Base-by-base conservation (phyloP, 2,329 filamentous ascomycete species). In the Elsinoe australis region DNA sequence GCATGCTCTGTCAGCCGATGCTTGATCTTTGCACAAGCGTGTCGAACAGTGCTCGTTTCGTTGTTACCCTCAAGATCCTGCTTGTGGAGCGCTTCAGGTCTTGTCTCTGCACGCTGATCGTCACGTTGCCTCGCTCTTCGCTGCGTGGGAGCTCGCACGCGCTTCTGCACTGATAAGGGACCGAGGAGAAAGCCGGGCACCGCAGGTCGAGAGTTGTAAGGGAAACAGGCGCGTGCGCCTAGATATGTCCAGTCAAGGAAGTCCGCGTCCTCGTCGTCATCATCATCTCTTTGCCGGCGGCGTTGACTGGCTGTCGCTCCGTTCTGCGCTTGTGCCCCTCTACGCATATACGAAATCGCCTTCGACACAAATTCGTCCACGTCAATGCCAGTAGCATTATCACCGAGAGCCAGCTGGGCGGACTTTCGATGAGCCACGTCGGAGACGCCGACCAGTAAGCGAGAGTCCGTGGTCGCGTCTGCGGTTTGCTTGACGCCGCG, bases 341-440 rank as follows among this genome's bases (percentile, higher is more conserved):
- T 60, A 14, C 79, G 80, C 87, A 96, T 95, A 62, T 85, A 96
- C 3, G 77, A 78, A 51, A 94, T 87, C 63, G 85, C 90, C 65
- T 94, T 94, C 0, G 85, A 85, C 10, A 96, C 79, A 59, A 96
- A 94, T 58, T 95, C 86, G 52, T 96, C 89, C 0, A 94, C 74
- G 59, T 96, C 89, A 17, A 98, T 70, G 5, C 88, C 87, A 44
- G 83, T 80, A 2, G 79, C 78, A 1, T 76, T 70, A 57, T 83
- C 83, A 5, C 88, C 88, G 22, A 87, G 73, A 1, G 83, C 80
- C 19, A 94, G 73, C 45, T 82, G 80, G 34, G 83, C 73, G 0
- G 87, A 83, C 61, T 87, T 88, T 56, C 85, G 86, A 58, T 84
- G 82, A 0, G 85, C 83, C 3, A 94, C 67, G 54, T 95, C 88